Conservation (phyloP, 1,284 basidiomycete genomes). For the Cryptococcus wingfieldii region DNA sequence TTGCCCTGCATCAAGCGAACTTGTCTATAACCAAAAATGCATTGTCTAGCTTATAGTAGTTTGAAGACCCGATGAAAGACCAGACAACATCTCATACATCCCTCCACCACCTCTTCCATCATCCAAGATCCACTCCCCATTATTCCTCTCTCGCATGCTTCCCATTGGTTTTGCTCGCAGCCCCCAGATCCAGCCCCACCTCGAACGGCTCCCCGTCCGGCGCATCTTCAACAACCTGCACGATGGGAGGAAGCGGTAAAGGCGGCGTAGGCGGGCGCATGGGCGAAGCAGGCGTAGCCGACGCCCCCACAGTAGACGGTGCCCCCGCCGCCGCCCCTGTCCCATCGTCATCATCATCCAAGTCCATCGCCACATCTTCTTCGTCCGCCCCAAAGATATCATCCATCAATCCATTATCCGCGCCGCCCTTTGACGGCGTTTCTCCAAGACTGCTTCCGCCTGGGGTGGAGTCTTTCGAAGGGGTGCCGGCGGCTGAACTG, state of each 20-base stretch:
- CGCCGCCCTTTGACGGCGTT: constrained; percentile 1
- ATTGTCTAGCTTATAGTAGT: too few relatives aligned
- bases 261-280: constrained; percentile 39
- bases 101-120: not conserved
- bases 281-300: constrained; percentile 4
- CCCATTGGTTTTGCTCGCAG: not conserved
- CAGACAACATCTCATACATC: not conserved
- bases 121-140: not conserved
- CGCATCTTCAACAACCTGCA: not conserved
- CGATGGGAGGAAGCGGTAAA: constrained; percentile 12
- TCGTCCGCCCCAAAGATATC: constrained; percentile 26
- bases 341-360: constrained; percentile 6
- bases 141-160: not conserved
- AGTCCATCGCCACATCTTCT: constrained; percentile 16
- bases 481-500: not conserved
- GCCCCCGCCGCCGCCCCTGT: too few relatives aligned
- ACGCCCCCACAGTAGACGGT: not conserved
- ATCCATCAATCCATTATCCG: constrained; percentile 14
- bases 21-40: too few relatives aligned
- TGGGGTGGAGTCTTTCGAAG: constrained; percentile 4
- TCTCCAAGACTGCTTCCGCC: not conserved
- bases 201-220: too few relatives aligned
- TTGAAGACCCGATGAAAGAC: too few relatives aligned
- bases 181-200: too few relatives aligned
- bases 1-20: too few relatives aligned